These are phyloP conservation scores for Erysimum cheiranthoides DNA, from an alignment of 345 rosid species.

Conservation along the genomic window DNA sequence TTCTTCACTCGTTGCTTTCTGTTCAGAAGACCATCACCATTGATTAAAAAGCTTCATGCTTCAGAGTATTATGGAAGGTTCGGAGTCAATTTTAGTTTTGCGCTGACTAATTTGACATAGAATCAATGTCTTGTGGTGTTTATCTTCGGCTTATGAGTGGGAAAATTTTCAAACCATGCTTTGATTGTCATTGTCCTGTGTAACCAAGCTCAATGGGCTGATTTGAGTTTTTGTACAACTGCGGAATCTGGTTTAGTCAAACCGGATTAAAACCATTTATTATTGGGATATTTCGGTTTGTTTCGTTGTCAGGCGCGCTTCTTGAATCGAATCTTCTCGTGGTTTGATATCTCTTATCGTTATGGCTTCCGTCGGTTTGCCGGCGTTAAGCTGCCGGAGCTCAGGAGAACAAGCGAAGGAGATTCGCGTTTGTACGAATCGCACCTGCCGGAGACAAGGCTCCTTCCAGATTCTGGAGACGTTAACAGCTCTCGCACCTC, in stretches of 20 bases:
- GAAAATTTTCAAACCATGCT: not conserved
- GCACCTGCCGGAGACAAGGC: conserved; percentile 84
- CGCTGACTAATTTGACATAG: not conserved
- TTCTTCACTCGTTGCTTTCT: not conserved
- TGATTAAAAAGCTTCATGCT: not conserved
- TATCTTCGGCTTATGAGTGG: not conserved
- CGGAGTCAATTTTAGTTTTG: not conserved
- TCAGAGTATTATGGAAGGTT: not conserved
- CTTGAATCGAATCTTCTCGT: too few species aligned
- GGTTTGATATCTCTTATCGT: conserved; percentile 23
- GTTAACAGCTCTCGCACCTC: conserved; percentile 67
- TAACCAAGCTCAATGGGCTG: not conserved
- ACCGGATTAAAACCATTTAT: not conserved
- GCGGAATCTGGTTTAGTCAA: not conserved
- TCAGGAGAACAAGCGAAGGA: conserved; percentile 50
- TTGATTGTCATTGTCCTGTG: not conserved
- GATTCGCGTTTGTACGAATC: conserved; percentile 82
- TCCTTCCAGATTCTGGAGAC: conserved; percentile 69
- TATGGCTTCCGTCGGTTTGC: conserved; percentile 41
- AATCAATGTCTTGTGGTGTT: not conserved
- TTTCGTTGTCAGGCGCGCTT: not conserved
- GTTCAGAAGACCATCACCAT: not conserved
- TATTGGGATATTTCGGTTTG: not conserved
- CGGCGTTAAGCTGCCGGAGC: conserved; percentile 46
- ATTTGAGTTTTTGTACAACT: not conserved